Conservation (phyloP, 2,329 filamentous ascomycete species). For the Diaporthe amygdali region DNA sequence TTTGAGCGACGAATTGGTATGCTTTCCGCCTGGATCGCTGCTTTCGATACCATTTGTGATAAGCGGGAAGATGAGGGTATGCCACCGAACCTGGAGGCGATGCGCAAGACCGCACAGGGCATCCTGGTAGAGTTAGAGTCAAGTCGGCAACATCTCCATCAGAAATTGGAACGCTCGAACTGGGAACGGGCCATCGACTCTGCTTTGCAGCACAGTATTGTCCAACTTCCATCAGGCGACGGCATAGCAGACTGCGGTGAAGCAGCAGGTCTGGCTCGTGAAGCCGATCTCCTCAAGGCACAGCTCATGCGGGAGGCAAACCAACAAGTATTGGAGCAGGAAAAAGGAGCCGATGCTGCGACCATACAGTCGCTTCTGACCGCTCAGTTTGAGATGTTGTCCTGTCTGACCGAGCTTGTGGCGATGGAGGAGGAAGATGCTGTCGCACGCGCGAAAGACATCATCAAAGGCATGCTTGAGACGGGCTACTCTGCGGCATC, state of each 20-base stretch:
- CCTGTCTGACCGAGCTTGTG: conserved; percentile 81
- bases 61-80: conserved; percentile 71
- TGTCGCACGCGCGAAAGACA: conserved; percentile 76
- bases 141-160: conserved; percentile 89
- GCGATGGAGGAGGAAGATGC: conserved; percentile 85
- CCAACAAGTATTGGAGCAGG: conserved; percentile 79
- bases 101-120: conserved; percentile 88
- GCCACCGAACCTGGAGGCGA: conserved; percentile 71
- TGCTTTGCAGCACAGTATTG: conserved; percentile 83
- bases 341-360: conserved; percentile 78
- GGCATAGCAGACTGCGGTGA: conserved; percentile 69
- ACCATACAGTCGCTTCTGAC: conserved; percentile 84
- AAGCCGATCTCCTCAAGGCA: conserved; percentile 84
- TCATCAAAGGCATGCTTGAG: conserved; percentile 79
- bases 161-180: conserved; percentile 77
- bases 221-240: conserved; percentile 77
- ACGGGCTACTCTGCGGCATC: conserved; percentile 76
- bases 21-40: conserved; percentile 90
- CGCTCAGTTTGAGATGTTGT: conserved; percentile 90
- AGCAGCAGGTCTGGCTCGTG: conserved; percentile 73
- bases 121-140: conserved; percentile 88
- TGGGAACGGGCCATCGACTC: conserved; percentile 91
- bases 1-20: conserved; percentile 85
- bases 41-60: conserved; percentile 85
- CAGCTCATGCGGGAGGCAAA: conserved; percentile 83